Evolutionary conservation across 805 yeast genomes (phyloP), one percentile per base, ranked within the genome.

Genomic region (Candida dajiaensis): DNA sequence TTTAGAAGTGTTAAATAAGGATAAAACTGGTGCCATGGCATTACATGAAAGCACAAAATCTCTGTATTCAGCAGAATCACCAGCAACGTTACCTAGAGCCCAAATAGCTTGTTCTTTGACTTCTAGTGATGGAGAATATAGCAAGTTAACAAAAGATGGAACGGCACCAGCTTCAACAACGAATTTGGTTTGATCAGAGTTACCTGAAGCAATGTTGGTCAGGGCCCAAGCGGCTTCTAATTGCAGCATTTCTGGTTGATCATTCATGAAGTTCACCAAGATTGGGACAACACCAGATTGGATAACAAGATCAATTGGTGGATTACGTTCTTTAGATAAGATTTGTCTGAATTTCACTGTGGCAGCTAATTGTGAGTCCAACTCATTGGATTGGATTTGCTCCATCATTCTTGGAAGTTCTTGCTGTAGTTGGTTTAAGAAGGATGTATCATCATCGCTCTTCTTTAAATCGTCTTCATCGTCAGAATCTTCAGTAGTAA

Each of bases 201-300:
- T 73, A 52, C 99, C 99, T 4, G 97, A 88, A 20, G 98, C 98
- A 66, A 94, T 92, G 65, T 94, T 94, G 43, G 99, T 94, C 57
- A 94, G 77, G n/a, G 98, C 98, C 99, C 99, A 94, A 9, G 99
- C 97, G 12, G 98, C 96, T 72, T 94, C 99, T 59, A 94, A 79
- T 70, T 92, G 98, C 58, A 94, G 76, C 75, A 86, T 80, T 59
- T 87, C 89, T 4, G 90, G 87, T 55, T 87, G 89, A 48, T 77
- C 74, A 49, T 73, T 71, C 89, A 94, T 85, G 58, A 90, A 89
- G 57, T 78, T 82, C 46, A 94, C 97, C 65, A 94, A 78, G 45
- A 83, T 82, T 49, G 97, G 95, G 45, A 94, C 94, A 29, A 92
- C 97, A 40, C 98, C 98, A 45, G 90, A 77, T 64, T 87, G 85